Conservation (phyloP, 768 basidiomycete species). For the Suillus subaureus region DNA sequence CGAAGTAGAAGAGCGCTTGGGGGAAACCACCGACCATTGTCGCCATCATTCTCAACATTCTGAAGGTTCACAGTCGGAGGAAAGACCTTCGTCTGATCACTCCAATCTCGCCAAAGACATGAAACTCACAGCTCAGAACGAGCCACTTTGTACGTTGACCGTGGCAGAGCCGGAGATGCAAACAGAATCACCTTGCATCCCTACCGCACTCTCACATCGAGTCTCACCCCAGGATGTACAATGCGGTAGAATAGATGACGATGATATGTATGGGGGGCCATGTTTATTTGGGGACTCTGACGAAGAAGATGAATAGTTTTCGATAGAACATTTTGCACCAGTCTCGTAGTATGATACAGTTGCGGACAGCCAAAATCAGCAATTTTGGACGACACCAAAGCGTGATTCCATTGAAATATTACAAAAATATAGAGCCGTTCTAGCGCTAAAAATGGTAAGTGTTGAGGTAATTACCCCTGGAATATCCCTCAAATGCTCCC, state of each 20-base stretch:
- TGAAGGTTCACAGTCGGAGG: neutral
- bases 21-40: neutral
- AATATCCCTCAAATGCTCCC: too few species aligned
- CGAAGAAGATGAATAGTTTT: conserved; percentile 28
- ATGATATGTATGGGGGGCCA: conserved; percentile 24
- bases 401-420: too few species aligned
- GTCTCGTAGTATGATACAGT: too few species aligned
- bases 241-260: conserved; percentile 3
- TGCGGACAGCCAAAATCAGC: too few species aligned
- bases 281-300: conserved; percentile 35
- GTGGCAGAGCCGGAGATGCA: neutral
- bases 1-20: neutral
- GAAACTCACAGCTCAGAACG: neutral
- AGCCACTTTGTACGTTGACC: neutral
- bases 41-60: neutral
- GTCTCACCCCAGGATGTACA: neutral
- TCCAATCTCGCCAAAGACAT: neutral
- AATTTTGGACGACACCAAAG: too few species aligned
- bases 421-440: too few species aligned
- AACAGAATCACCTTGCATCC: neutral
- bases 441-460: too few species aligned
- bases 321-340: neutral
- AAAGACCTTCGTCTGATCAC: neutral
- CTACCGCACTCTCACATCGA: neutral
- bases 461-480: too few species aligned